These are phyloP conservation scores for Aspergillus hortae DNA, from an alignment of 2,329 filamentous ascomycete species.

Conservation along the genomic window DNA sequence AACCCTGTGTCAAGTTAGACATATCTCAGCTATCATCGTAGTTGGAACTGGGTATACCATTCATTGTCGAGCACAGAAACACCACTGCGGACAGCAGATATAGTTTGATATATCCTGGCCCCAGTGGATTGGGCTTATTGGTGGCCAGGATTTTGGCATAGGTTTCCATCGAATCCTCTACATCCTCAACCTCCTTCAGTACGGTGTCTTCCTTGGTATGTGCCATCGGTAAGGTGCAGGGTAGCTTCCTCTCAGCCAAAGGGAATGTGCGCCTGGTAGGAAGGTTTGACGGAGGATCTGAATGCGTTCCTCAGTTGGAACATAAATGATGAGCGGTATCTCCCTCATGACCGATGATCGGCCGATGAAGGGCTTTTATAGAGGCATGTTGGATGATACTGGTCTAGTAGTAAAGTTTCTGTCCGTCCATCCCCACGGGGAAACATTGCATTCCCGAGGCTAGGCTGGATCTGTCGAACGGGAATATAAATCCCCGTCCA, in stretches of 20 bases:
- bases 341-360: no score
- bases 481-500: background rate
- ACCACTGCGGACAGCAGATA: slow-evolving; percentile 9
- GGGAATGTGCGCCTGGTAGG: no score
- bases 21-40: background rate
- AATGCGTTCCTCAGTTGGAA: no score
- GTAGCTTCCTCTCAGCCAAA: no score
- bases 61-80: slow-evolving; percentile 12
- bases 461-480: background rate
- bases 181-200: slow-evolving; percentile 4
- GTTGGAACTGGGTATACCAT: slow-evolving; percentile 1
- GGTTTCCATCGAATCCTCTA: slow-evolving; percentile 4
- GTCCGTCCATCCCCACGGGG: background rate
- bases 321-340: no score
- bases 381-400: no score
- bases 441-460: background rate
- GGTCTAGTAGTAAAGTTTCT: no score
- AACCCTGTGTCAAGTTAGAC: slow-evolving; percentile 1
- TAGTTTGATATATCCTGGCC: slow-evolving; percentile 7
- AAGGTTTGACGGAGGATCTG: no score
- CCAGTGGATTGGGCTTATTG: slow-evolving; percentile 7
- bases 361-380: no score
- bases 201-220: background rate
- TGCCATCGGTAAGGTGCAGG: background rate
- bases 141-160: slow-evolving; percentile 3